Evolutionary conservation across 1,284 basidiomycete species (phyloP).

Genomic region (Anthracocystis setariae): DNA sequence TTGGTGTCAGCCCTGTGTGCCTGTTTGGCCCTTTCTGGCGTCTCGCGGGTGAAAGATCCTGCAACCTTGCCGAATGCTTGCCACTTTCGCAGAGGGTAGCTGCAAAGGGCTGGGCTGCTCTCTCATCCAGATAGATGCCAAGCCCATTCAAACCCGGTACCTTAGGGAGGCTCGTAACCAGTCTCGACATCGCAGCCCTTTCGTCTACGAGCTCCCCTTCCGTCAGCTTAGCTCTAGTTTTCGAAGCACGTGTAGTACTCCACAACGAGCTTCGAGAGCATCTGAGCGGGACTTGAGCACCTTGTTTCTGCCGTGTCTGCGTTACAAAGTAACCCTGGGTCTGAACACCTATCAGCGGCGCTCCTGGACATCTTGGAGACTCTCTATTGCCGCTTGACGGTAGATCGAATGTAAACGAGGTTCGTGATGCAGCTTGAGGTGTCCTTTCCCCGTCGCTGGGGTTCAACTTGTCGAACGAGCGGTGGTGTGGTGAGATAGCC

Average conservation of each 20-base stretch:
- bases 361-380: constrained; percentile 27
- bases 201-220: constrained; percentile 10
- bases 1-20: constrained; percentile 42
- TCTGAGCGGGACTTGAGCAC: constrained; percentile 13
- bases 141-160: constrained; percentile 28
- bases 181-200: constrained; percentile 14
- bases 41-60: constrained; percentile 2
- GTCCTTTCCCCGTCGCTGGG: constrained; percentile 26
- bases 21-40: neutral
- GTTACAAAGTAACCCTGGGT: constrained; percentile 25
- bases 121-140: constrained; percentile 31
- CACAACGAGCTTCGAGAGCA: constrained; percentile 4
- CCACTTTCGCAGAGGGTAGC: too few relatives aligned
- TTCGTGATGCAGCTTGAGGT: constrained; percentile 16
- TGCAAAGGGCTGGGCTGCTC: too few relatives aligned
- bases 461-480: neutral
- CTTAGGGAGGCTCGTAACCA: constrained; percentile 21
- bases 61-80: too few relatives aligned
- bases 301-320: constrained; percentile 14
- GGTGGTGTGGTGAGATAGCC: constrained; percentile 2
- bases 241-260: neutral
- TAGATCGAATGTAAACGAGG: constrained; percentile 13
- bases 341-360: constrained; percentile 31
- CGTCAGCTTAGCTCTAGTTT: neutral
- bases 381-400: neutral